Evolutionary conservation across 2,329 filamentous ascomycete genomes (phyloP), one percentile per base, ranked within the genome.

Genomic region (Aaosphaeria pasadenensis): DNA sequence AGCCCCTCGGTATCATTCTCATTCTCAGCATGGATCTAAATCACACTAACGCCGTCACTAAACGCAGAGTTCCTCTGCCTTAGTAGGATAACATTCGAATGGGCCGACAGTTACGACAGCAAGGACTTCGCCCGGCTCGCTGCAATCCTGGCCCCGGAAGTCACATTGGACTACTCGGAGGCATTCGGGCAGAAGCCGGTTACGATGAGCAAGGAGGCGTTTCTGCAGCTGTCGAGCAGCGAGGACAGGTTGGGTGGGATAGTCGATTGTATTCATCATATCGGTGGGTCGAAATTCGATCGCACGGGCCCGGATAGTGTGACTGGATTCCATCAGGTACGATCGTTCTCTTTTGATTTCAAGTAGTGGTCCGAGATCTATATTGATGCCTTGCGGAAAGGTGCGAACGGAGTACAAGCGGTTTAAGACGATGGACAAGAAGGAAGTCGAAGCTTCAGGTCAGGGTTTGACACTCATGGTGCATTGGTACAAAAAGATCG

Each of bases 221-320:
- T 49, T 28, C 11, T 48, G 39, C 32, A 48, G 41, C 44, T 49
- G 4, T 52, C 50, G 11, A 13, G 30, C 17, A 36, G 43, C 39
- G 24, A 29, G 7, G 38, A 49, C 24, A 11, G 44, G 30, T n/a
- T 49, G 7, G 46, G 50, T 17, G 39, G 47, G 11, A 49, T 47
- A 11, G 50, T 49, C n/a, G 50, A 49, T 45, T 49, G 46, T 30
- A 44, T 52, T 24, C 50, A 52, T 32, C 50, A 47, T 29, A 52
- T 52, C 36, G 46, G 46, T 11, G 46, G 43, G 7, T 46, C 39
- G 9, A 52, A 49, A 33, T 49, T 44, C 36, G 46, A 52, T 43
- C 50, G 46, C 13, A 49, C 46, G 7, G 46, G 43, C 5, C 43
- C 43, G 7, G 41, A 52, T 45, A 46, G 11, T 13, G 44, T 49